Conservation (phyloP, 176 grass and related monocot species). For the Eremochloa ophiuroides region DNA sequence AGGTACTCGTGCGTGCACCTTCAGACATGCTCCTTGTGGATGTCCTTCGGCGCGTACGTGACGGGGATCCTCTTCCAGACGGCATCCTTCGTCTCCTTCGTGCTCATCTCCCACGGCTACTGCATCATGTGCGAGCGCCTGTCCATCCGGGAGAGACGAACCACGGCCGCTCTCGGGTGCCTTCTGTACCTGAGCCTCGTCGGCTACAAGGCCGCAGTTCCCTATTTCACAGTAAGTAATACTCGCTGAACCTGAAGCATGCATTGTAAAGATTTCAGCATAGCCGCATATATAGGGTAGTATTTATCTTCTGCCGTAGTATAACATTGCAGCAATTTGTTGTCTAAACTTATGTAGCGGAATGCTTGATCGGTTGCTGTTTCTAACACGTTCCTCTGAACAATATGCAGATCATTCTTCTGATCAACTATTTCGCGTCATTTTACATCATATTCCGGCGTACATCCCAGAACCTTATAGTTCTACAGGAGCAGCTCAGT, state of each 20-base stretch:
- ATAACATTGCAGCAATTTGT: neutral
- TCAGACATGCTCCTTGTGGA: constrained; percentile 87
- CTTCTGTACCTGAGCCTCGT: constrained; percentile 88
- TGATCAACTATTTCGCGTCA: constrained; percentile 65
- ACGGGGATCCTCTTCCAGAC: constrained; percentile 98
- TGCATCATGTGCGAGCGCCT: constrained; percentile 92
- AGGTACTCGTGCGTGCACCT: constrained; percentile 95
- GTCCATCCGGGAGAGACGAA: constrained; percentile 68
- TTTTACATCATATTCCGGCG: constrained; percentile 80
- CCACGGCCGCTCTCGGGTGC: constrained; percentile 58
- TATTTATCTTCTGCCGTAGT: too few species aligned
- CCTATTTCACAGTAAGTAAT: constrained; percentile 72
- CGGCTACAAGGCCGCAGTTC: constrained; percentile 81
- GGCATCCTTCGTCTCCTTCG: constrained; percentile 77
- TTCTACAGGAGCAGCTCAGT: constrained; percentile 73
- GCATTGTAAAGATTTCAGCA: too few species aligned
- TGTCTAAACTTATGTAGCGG: neutral
- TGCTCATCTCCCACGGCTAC: constrained; percentile 93
- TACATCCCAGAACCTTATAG: constrained; percentile 64
- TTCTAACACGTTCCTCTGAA: too few species aligned
- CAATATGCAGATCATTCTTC: constrained; percentile 77
- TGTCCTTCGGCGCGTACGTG: constrained; percentile 95
- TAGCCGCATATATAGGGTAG: too few species aligned
- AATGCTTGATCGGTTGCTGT: neutral
- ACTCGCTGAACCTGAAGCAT: neutral